A percentile compares a stretch with the other conserved stretches of the same genome.
Conservation (phyloP, 305 asterid species). For the Fraxinus floribunda region DNA sequence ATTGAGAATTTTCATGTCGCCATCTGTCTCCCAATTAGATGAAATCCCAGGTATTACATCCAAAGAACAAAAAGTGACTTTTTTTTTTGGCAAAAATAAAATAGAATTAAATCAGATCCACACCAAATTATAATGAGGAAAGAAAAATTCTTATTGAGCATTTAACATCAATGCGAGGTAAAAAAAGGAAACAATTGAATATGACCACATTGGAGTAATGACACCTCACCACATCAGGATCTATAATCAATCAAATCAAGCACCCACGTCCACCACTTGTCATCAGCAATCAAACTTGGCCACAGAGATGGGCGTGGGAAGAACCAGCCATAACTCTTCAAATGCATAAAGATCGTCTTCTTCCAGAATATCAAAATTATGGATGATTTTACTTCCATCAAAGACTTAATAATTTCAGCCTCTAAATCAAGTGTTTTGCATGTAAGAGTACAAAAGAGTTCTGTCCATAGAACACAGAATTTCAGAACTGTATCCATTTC, state of each 20-base stretch:
- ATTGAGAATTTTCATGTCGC: neutral
- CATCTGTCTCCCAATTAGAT: neutral
- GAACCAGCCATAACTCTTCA: conserved; percentile 36
- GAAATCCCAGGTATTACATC: neutral
- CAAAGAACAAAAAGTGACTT: neutral
- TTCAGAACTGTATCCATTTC: neutral
- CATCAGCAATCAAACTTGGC: conserved; percentile 33
- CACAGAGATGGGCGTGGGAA: conserved; percentile 22
- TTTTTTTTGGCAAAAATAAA: conserved; percentile 2
- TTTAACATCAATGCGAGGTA: conserved; percentile 16
- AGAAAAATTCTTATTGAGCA: conserved; percentile 22
- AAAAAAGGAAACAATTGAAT: conserved; percentile 32
- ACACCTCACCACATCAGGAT: conserved; percentile 47
- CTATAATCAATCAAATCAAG: conserved; percentile 37
- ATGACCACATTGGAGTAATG: conserved; percentile 36
- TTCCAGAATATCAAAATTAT: conserved; percentile 29
- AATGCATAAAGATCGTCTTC: conserved; percentile 27
- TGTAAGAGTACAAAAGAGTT: conserved; percentile 13
- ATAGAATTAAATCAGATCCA: neutral
- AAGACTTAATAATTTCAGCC: conserved; percentile 25
- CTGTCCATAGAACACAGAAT: conserved; percentile 13
- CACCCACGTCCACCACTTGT: conserved; percentile 29
- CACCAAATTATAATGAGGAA: neutral
- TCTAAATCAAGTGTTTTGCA: conserved; percentile 21
- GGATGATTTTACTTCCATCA: conserved; percentile 21